Base-by-base conservation (phyloP, 202 grass and related monocot genomes). In the Eragrostis tef region DNA sequence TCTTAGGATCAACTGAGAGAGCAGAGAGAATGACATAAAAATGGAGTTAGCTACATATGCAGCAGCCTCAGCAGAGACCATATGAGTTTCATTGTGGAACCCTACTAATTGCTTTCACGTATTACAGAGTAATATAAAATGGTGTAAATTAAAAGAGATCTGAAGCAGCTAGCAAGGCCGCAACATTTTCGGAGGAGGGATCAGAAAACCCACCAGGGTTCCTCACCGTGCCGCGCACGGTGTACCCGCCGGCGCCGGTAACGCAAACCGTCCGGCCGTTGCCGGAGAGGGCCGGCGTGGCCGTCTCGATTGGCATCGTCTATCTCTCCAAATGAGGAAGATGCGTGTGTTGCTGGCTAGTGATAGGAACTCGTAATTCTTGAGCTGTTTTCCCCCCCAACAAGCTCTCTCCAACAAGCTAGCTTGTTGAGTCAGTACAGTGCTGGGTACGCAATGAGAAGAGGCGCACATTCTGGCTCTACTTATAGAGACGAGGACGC, bases 241-340 rank as follows among this genome's bases (percentile, higher is more conserved):
- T 94, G 81, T 94, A 94, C 11, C 89, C 92, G 8, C 88, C 89
- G n/a, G 92, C 92, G 43, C 92, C 92, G 31, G 92, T 94, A 48
- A 94, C 89, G 74, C 92, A 94, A 67, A 94, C 89, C 7, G 52
- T 94, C 16, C 20, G 81, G n/a, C 92, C 92, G 8, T 89, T 41
- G 31, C 89, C 81, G 19, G 92, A 48, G 79, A 85, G 86, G 11
- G 71, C 80, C 45, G 26, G 22, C 20, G 12, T 8, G 10, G 36
- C 41, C 24, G 52, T 34, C 56, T 71, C 64, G 2, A 13, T 71
- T 54, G 71, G 87, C 82, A 88, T 88, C 31, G 51, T 68, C 31
- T 73, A 19, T 9, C 8, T 54, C 19, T 5, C 47, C 17, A 9
- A 47, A 34, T 14, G 34, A 5, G 34, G 29, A 50, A n/a, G 25